Percentiles rank a stretch among this genome's conserved stretches.
phyloP scores from a whole-genome alignment of 352 stramenopile genomes.

The Globisporangium acanthophoron region DNA sequence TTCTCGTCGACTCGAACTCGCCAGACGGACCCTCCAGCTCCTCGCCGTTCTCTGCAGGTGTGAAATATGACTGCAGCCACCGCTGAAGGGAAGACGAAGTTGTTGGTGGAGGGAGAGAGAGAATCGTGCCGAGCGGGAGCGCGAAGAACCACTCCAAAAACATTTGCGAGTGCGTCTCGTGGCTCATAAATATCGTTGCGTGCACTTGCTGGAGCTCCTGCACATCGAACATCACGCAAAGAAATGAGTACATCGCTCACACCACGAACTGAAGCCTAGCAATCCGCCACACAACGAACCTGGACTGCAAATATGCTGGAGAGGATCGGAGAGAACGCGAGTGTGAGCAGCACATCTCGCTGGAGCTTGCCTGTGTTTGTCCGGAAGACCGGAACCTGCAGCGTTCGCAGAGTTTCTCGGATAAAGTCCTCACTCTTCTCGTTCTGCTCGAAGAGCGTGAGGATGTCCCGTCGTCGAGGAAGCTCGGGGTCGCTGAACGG shows the following conservation, averaged over 20 bases:
- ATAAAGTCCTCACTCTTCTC: constrained; percentile 62
- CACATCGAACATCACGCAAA: not conserved
- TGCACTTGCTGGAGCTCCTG: constrained; percentile 66
- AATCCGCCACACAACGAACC: constrained; percentile 22
- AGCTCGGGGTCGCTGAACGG: constrained; percentile 62
- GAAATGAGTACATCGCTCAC: not conserved
- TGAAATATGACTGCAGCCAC: constrained; percentile 66
- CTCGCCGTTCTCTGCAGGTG: constrained; percentile 23
- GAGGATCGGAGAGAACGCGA: constrained; percentile 64
- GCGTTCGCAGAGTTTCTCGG: constrained; percentile 28
- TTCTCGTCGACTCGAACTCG: constrained; percentile 22
- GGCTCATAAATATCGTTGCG: constrained; percentile 46
- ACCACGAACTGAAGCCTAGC: not conserved
- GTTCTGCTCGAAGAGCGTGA: constrained; percentile 53
- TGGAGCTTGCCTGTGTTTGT: constrained; percentile 27
- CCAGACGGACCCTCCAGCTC: constrained; percentile 22
- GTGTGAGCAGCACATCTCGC: constrained; percentile 40
- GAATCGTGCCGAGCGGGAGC: constrained; percentile 50
- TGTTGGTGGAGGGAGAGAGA: constrained; percentile 55
- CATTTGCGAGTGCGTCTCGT: constrained; percentile 38
- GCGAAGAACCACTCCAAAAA: constrained; percentile 85
- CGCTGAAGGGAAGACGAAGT: constrained; percentile 70
- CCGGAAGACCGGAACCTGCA: constrained; percentile 51
- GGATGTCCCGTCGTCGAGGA: constrained; percentile 47
- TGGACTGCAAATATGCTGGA: constrained; percentile 80